Percentiles rank a stretch among this genome's conserved stretches.
phyloP scores from a whole-genome alignment of 805 yeast genomes.

The Naumovozyma castellii region DNA sequence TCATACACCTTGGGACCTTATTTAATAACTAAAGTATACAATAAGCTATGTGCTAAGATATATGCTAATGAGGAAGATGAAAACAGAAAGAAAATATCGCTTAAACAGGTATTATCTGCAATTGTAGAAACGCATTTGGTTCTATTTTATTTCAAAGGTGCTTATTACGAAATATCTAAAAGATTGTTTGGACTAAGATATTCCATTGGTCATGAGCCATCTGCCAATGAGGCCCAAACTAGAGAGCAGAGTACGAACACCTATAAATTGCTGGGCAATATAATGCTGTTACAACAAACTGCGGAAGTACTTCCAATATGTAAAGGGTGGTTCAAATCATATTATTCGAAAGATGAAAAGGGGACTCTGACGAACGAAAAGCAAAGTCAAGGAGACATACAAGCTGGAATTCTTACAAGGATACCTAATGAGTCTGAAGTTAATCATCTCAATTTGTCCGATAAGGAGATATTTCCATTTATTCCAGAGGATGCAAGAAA shows the following conservation, averaged over 20 bases:
- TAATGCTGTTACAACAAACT: constrained; percentile 45
- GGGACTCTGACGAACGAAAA: not conserved
- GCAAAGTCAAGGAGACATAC: not conserved
- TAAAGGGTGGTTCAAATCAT: not conserved
- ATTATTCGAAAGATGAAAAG: not conserved
- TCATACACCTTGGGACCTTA: constrained; percentile 60
- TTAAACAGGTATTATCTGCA: constrained; percentile 39
- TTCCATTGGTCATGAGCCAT: constrained; percentile 56
- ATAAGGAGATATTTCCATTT: constrained; percentile 50
- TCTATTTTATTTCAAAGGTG: constrained; percentile 71
- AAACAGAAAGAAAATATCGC: constrained; percentile 2
- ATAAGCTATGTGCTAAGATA: constrained; percentile 3
- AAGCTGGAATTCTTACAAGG: not conserved
- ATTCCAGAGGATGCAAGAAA: constrained; percentile 60
- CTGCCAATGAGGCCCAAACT: constrained; percentile 24
- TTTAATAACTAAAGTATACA: constrained; percentile 28
- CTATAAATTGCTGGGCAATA: constrained; percentile 65
- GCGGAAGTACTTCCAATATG: constrained; percentile 30
- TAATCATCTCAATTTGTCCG: constrained; percentile 42
- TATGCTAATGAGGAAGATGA: constrained; percentile 3
- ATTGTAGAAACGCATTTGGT: constrained; percentile 67
- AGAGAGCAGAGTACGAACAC: constrained; percentile 34
- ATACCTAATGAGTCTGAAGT: constrained; percentile 9
- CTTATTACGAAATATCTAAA: constrained; percentile 69
- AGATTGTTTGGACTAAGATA: constrained; percentile 74